phyloP scores from a whole-genome alignment of 768 basidiomycete species.

The Fibroporia radiculosa region DNA sequence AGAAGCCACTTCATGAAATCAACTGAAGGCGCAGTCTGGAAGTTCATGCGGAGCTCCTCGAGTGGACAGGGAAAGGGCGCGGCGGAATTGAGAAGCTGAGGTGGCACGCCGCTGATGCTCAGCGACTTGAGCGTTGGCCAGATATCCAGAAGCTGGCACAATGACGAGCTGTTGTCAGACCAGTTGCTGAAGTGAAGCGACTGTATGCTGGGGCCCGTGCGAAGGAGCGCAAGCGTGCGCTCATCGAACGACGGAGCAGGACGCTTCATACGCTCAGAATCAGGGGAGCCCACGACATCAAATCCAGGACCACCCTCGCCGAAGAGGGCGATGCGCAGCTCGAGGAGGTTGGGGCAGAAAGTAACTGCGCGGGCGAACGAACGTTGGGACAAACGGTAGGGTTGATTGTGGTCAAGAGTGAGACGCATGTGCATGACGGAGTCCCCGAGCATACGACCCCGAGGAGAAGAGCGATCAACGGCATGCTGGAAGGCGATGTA shows the following conservation, averaged over 20 bases:
- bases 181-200: conserved; percentile 62
- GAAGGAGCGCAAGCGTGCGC: conserved; percentile 42
- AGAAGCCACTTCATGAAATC: conserved; percentile 69
- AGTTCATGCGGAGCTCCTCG: conserved; percentile 52
- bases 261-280: conserved; percentile 11
- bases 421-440: conserved; percentile 47
- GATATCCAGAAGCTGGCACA: conserved; percentile 55
- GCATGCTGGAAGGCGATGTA: conserved; percentile 48
- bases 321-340: conserved; percentile 51
- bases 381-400: conserved; percentile 42
- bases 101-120: conserved; percentile 41
- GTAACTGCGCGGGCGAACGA: conserved; percentile 53
- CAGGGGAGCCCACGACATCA: conserved; percentile 37
- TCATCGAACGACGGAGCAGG: conserved; percentile 20
- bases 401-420: conserved; percentile 63
- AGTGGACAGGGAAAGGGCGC: conserved; percentile 41
- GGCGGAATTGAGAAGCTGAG: conserved; percentile 37
- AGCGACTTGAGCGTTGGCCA: conserved; percentile 55
- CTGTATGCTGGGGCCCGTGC: conserved; percentile 44
- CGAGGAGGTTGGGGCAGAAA: conserved; percentile 50
- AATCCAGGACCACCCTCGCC: conserved; percentile 44
- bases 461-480: conserved; percentile 37
- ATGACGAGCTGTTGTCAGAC: conserved; percentile 51
- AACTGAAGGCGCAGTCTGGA: conserved; percentile 51
- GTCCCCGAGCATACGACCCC: conserved; percentile 43